A percentile compares a stretch with the other conserved stretches of the same genome.
phyloP scores from a whole-genome alignment of 305 asterid species.

The Fraxinus sp. region DNA sequence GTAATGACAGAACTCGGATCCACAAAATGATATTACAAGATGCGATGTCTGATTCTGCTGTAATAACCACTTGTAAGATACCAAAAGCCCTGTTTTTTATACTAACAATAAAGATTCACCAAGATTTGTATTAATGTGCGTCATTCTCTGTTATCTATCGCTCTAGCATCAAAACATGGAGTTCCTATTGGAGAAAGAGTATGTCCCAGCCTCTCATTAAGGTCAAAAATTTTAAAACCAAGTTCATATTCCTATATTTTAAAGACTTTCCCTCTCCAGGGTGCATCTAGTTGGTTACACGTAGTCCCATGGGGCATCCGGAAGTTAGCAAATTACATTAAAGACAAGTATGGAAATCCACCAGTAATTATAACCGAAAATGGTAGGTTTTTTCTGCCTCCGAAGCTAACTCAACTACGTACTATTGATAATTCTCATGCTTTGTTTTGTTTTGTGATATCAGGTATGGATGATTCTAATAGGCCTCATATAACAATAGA shows the following conservation, averaged over 20 bases:
- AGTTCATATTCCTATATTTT: background rate
- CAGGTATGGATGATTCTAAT: constrained; percentile 82
- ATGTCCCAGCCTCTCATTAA: constrained; percentile 27
- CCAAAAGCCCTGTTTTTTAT: background rate
- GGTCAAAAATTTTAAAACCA: background rate
- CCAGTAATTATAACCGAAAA: constrained; percentile 68
- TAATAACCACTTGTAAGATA: constrained; percentile 63
- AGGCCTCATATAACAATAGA: constrained; percentile 31
- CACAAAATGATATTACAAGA: constrained; percentile 55
- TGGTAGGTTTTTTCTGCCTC: constrained; percentile 34
- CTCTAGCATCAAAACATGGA: constrained; percentile 65
- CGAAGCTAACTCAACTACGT: background rate
- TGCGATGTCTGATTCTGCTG: constrained; percentile 69
- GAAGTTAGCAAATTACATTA: constrained; percentile 59
- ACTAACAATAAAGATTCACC: background rate
- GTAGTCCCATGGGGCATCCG: constrained; percentile 83
- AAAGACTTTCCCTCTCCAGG: constrained; percentile 31
- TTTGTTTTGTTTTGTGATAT: constrained; percentile 16
- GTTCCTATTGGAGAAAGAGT: constrained; percentile 75
- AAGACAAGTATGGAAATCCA: constrained; percentile 68
- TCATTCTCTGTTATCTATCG: background rate
- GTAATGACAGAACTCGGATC: constrained; percentile 54
- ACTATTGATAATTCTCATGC: background rate
- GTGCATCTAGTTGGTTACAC: constrained; percentile 66
- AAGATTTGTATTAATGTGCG: background rate